phyloP scores from a whole-genome alignment of 805 yeast species.

The Sungouiozyma ichnusensis region DNA sequence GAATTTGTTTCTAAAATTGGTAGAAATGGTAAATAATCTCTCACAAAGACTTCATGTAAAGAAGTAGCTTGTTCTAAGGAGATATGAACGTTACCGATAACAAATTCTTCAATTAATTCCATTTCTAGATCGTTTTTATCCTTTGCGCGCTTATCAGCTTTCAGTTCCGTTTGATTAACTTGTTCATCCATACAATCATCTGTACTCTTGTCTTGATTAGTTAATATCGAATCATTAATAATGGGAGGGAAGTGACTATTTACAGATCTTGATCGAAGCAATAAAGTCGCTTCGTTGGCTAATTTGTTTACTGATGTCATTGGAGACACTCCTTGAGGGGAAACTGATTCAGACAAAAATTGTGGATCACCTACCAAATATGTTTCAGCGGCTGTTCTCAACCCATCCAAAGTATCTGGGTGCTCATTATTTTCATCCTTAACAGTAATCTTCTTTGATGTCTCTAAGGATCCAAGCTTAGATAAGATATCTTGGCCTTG shows the following conservation, averaged over 20 bases:
- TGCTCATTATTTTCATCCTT: neutral
- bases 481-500: constrained; percentile 3
- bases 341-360: constrained; percentile 17
- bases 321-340: neutral
- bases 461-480: neutral
- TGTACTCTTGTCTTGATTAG: neutral
- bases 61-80: constrained; percentile 58
- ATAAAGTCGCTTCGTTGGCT: neutral
- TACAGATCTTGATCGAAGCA: constrained; percentile 1
- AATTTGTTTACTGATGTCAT: constrained; percentile 1
- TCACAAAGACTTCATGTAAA: constrained; percentile 59
- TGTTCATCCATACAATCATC: neutral
- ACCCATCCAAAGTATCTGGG: neutral
- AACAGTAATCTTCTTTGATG: neutral
- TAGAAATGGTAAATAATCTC: constrained; percentile 59
- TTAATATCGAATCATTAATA: constrained; percentile 31
- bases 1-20: constrained; percentile 66
- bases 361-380: constrained; percentile 37
- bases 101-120: constrained; percentile 46
- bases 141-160: neutral
- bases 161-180: constrained; percentile 12
- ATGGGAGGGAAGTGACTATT: constrained; percentile 22
- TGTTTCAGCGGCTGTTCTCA: constrained; percentile 32
- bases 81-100: constrained; percentile 64
- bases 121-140: constrained; percentile 5